Evolutionary conservation across 2,329 filamentous ascomycete species (phyloP), one percentile per base, ranked within the genome.

Genomic region (Talaromyces sp.): DNA sequence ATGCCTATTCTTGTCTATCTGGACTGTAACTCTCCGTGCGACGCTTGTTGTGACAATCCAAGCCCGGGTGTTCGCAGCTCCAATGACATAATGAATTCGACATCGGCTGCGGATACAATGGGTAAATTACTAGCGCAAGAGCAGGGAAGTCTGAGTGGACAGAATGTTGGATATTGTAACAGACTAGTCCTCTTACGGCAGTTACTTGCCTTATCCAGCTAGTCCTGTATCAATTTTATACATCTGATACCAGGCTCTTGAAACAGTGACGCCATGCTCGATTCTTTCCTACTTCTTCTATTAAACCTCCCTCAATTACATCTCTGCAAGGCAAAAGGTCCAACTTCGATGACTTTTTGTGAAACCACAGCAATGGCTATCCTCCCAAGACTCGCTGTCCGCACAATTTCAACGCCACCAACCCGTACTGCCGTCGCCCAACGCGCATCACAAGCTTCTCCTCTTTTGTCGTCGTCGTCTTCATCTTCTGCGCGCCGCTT

Each of bases 401-500:
- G 44, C 44, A 25, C 44, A 17, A 22, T 47, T 5, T 47, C 44
- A 47, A 47, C 44, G 15, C 44, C 44, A 25, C 19, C 44, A 47
- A 47, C 27, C 30, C 49, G 49, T n/a, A 28, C 28, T 11, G 25
- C 27, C 49, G 8, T 30, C 22, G 15, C 27, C 4, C 49, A 11
- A 19, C 49, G 25, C 49, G 25, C 27, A 53, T 47, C 36, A 39
- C 36, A 39, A 39, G 44, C 19, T 13, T 51, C 28, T 53, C 49
- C 15, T 17, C 5, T 27, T n/a, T n/a, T 8, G 9, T 9, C 49
- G 13, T 15, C 49, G 17, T 28, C 25, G 17, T 30, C 13, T 30
- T 15, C 49, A 8, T 17, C 25, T 52, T 53, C 27, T 53, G 49
- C 27, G 8, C 76, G 78, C 55, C 75, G 82, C 65, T 74, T 75